These are phyloP conservation scores for Acanthamoeba sp. DNA, from an alignment of 208 protist species.

Conservation along the genomic window DNA sequence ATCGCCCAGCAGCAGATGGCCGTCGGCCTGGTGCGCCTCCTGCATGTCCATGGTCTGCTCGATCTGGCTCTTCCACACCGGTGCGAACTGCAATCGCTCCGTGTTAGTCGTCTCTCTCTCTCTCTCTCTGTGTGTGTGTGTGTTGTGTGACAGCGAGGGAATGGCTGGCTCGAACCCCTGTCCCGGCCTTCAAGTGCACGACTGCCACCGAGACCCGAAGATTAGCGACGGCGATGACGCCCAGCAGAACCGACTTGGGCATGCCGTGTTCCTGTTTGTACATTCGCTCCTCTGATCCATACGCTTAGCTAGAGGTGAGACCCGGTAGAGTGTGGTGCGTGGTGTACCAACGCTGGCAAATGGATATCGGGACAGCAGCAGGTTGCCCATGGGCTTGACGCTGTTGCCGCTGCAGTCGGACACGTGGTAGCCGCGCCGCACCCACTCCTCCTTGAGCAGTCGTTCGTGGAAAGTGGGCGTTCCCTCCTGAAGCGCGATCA, in stretches of 20 bases:
- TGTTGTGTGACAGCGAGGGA: neutral
- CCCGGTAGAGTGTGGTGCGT: too few species aligned
- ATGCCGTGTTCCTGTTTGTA: constrained; percentile 35
- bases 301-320: too few species aligned
- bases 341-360: neutral
- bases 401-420: constrained; percentile 32
- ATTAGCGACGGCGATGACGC: neutral
- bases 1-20: constrained; percentile 9
- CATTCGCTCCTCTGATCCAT: constrained; percentile 5
- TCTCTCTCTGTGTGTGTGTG: too few species aligned
- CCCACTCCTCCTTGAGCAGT: constrained; percentile 8
- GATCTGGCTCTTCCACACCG: neutral
- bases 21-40: neutral
- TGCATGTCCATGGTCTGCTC: constrained; percentile 66
- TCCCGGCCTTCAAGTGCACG: constrained; percentile 55
- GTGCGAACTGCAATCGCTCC: neutral
- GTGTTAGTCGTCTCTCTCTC: neutral
- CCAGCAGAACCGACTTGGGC: constrained; percentile 16
- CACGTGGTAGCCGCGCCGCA: neutral
- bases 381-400: constrained; percentile 49
- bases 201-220: neutral
- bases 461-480: neutral
- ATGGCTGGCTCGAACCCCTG: neutral
- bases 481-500: constrained; percentile 48
- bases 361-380: constrained; percentile 9